Conservation (phyloP, 192 early-diverging fungal species). For the Coemansia sp. region DNA sequence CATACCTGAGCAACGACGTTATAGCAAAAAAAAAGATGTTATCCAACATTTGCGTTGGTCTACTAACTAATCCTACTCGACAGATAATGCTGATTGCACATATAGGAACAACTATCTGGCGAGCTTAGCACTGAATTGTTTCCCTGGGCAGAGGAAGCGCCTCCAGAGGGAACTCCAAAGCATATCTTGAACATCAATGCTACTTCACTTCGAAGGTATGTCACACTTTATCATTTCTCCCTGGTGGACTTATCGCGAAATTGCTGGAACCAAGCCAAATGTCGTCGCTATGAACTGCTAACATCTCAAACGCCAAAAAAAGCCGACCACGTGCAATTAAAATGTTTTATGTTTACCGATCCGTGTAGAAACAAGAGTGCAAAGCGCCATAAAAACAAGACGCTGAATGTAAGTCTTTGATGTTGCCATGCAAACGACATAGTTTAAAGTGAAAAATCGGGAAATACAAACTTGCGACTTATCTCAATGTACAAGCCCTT, state of each 20-base stretch:
- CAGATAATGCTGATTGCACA: neutral
- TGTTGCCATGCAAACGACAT: neutral
- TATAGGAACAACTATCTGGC: slow-evolving; percentile 20
- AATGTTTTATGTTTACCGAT: neutral
- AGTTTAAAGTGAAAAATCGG: neutral
- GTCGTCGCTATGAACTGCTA: neutral
- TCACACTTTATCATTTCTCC: neutral
- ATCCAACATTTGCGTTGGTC: neutral
- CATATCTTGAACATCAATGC: slow-evolving; percentile 26
- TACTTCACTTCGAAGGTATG: slow-evolving; percentile 46
- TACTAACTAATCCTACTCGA: neutral
- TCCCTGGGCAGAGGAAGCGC: slow-evolving; percentile 36
- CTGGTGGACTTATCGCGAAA: neutral
- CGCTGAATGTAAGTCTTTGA: slow-evolving; percentile 5
- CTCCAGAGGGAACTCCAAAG: slow-evolving; percentile 28
- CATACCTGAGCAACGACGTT: neutral
- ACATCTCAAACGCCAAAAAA: neutral
- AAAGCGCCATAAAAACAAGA: slow-evolving; percentile 6
- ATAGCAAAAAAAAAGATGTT: neutral
- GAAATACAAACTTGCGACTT: neutral
- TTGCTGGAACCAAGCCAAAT: neutral
- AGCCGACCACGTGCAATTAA: neutral
- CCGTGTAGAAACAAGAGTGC: slow-evolving; percentile 13
- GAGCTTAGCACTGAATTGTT: slow-evolving; percentile 28
- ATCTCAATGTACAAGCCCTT: neutral